Conservation (phyloP, 202 grass and related monocot genomes). For the Alloteropsis angusta region DNA sequence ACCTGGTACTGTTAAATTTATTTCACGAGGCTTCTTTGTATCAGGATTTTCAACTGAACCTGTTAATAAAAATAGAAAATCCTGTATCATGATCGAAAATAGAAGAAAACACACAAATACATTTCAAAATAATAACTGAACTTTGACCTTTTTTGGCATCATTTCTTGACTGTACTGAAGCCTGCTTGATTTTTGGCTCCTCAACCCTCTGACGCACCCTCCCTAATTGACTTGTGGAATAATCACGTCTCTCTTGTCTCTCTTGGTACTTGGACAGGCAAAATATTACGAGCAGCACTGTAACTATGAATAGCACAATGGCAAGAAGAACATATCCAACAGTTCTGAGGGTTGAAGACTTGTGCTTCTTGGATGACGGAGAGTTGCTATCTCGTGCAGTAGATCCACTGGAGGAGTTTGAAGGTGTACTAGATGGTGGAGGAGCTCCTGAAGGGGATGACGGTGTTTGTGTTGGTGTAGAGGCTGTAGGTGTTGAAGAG, state of each 20-base stretch:
- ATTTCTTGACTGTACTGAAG: conserved; percentile 38
- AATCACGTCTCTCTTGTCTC: conserved; percentile 38
- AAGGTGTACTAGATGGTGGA: conserved; percentile 18
- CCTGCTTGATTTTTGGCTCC: conserved; percentile 53
- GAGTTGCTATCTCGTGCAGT: conserved; percentile 36
- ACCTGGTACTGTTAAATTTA: conserved; percentile 52
- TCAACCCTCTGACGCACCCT: conserved; percentile 34
- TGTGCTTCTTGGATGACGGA: conserved; percentile 44
- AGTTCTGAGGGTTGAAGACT: conserved; percentile 57
- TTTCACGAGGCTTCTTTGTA: conserved; percentile 31
- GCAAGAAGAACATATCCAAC: conserved; percentile 70
- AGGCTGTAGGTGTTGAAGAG: conserved; percentile 28
- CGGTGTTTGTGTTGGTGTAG: conserved; percentile 39
- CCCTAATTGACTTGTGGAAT: conserved; percentile 33
- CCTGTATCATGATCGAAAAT: conserved; percentile 22
- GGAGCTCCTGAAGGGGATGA: conserved; percentile 34
- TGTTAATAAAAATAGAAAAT: conserved; percentile 32
- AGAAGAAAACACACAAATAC: conserved; percentile 6
- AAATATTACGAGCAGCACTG: conserved; percentile 51
- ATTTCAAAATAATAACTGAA: conserved; percentile 11
- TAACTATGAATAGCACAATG: conserved; percentile 57
- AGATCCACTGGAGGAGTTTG: conserved; percentile 33
- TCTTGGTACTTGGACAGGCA: conserved; percentile 74
- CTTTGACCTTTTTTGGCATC: conserved; percentile 50
- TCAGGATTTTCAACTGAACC: conserved; percentile 37